Evolutionary conservation across 2,329 filamentous ascomycete species (phyloP), one percentile per base, ranked within the genome.

Genomic region (Elsinoe ampelina): DNA sequence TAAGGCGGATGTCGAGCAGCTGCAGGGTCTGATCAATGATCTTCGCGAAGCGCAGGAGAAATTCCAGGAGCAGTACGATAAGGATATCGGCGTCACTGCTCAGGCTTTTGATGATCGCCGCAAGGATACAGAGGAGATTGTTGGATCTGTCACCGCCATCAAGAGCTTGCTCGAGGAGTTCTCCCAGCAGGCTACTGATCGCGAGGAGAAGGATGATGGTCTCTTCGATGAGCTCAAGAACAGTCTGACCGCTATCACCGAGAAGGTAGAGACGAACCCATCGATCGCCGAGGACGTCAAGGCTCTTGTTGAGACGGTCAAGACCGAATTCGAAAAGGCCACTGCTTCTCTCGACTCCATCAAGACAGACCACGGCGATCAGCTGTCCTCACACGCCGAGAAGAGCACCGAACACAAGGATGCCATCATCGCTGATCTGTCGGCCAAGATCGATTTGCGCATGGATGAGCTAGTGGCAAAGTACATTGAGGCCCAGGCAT

Each of bases 21-120:
- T 93, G n/a, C 73, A 72, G 45, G 75, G 73, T 12, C 68, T 78
- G 13, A 72, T 78, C 52, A 69, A 71, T 39, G 75, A 77, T 59
- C 77, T 78, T 70, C 74, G 75, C n/a, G 74, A 77, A 35, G 77
- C 74, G n/a, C 80, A 84, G 54, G 78, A 81, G n/a, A 77, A 86
- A 58, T 75, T 93, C 61, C 85, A 81, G 60, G 84, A 88, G 45
- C 83, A 87, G 67, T 85, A 86, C 61, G 85, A 86, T 63, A 83
- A 77, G 2, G 84, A 91, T 57, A 83, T 86, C 47, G 85, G 88
- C 42, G 76, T 87, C 20, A 89, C 85, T 13, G 83, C 83, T 1
- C 89, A 89, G 71, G 85, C 86, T 0, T 85, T 93, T 45, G 89
- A 93, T 55, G 86, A 92, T 58, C 86, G 89, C 22, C 89, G 92